These are phyloP conservation scores for Schoenoplectus tabernaemontani DNA, from an alignment of 202 grass and related monocot species.

Conservation along the genomic window DNA sequence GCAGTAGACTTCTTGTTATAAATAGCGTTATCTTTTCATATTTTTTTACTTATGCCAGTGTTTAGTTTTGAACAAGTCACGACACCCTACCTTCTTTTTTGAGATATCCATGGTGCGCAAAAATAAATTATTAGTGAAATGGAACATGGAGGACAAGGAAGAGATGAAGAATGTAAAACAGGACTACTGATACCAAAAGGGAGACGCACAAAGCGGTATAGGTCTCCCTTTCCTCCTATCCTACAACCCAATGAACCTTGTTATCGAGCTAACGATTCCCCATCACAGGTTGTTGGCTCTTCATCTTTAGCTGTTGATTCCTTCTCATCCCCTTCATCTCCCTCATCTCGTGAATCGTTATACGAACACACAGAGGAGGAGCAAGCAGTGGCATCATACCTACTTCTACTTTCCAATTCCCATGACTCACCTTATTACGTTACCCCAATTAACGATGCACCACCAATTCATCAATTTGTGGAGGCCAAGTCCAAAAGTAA, in stretches of 20 bases:
- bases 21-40: background rate
- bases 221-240: background rate
- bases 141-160: background rate
- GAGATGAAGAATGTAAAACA: background rate
- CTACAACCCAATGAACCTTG: background rate
- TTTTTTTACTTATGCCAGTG: background rate
- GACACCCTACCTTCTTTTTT: background rate
- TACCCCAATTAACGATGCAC: background rate
- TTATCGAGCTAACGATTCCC: background rate
- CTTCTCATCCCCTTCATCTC: background rate
- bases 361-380: constrained; percentile 9
- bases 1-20: background rate
- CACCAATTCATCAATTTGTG: background rate
- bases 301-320: background rate
- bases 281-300: background rate
- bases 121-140: background rate
- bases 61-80: background rate
- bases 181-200: background rate
- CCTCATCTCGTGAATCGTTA: background rate
- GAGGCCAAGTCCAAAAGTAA: background rate
- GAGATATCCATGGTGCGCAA: background rate
- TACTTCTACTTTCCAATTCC: background rate
- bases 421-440: background rate
- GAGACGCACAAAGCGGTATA: background rate
- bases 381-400: background rate